Evolutionary conservation across 495 filamentous ascomycete genomes (phyloP), one percentile per base, ranked within the genome.

Genomic region (Daldinia grandis): DNA sequence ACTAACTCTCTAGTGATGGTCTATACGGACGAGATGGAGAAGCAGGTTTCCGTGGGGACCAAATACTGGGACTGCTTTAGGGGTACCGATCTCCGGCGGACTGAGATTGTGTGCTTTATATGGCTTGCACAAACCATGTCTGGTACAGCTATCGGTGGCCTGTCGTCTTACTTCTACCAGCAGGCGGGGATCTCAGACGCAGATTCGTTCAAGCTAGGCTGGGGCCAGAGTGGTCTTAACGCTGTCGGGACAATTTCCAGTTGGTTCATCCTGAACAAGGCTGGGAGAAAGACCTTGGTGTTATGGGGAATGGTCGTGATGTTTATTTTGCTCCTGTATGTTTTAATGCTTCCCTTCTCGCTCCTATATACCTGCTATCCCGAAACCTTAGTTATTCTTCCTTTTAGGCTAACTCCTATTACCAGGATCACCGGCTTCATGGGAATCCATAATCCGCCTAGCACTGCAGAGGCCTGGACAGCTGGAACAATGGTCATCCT

Each of bases 41-140:
- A 85, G 58, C 84, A 85, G 40, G 81, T 87, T 57, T 82, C 83
- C 9, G 72, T 78, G 12, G 86, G 87, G 5, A 84, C 89, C 2
- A 86, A 76, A 33, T 90, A 90, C 64, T 42, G 83, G 31, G 89
- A 89, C 65, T 89, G 90, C 71, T 91, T 93, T 82, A 86, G 79
- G 51, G 89, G 90, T 37, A 83, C 84, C 47, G 88, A 93, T 72
- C 80, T 84, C 7, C 84, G 88, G 54, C 89, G 91, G 37, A 94
- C 91, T 2, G 88, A 91, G 67, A 89, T 92, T 63, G 85, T 87
- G 58, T 89, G 86, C 76, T 82, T 88, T 74, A 82, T 85, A 59
- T 94, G 90, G 89, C 81, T 88, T 7, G 89, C 92, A 31, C 92
- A 93, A 76, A 87, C 88, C 17, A 78, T 93, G 17, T 89, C 84